A percentile compares a stretch with the other conserved stretches of the same genome.
Conservation (phyloP, 768 basidiomycete species). For the Amanita thiersii region DNA sequence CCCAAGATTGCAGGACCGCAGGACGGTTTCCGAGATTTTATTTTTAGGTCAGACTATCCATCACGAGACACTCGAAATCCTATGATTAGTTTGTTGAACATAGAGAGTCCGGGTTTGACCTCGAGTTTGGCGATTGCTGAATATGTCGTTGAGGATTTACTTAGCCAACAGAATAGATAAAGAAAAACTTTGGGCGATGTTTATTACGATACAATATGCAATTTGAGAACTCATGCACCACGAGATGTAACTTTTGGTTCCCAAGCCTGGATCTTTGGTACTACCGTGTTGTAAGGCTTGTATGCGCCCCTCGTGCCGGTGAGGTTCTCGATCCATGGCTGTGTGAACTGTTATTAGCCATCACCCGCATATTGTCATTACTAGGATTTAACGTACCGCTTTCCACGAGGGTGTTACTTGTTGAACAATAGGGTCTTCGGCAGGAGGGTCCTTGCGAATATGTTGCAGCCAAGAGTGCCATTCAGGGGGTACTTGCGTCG, state of each 20-base stretch:
- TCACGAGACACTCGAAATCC: conserved; percentile 24
- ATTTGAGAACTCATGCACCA: conserved; percentile 13
- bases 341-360: conserved; percentile 8
- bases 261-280: conserved; percentile 80
- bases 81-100: conserved; percentile 83
- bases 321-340: conserved; percentile 85
- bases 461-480: conserved; percentile 97
- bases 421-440: conserved; percentile 65
- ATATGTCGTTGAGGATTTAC: conserved; percentile 58
- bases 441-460: conserved; percentile 78
- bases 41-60: conserved; percentile 58
- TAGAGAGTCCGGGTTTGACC: conserved; percentile 91
- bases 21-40: conserved; percentile 80
- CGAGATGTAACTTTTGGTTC: conserved; percentile 62
- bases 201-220: not conserved
- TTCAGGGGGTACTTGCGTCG: conserved; percentile 90
- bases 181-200: not conserved
- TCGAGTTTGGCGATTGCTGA: conserved; percentile 83
- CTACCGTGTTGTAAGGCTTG: conserved; percentile 80
- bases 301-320: conserved; percentile 92
- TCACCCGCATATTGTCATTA: not conserved
- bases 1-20: conserved; percentile 77
- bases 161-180: conserved; percentile 18
- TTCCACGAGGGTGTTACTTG: conserved; percentile 72
- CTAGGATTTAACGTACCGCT: conserved; percentile 42